Evolutionary conservation across 148 eudicot species (phyloP).

Genomic region (Selenicereus undatus): DNA sequence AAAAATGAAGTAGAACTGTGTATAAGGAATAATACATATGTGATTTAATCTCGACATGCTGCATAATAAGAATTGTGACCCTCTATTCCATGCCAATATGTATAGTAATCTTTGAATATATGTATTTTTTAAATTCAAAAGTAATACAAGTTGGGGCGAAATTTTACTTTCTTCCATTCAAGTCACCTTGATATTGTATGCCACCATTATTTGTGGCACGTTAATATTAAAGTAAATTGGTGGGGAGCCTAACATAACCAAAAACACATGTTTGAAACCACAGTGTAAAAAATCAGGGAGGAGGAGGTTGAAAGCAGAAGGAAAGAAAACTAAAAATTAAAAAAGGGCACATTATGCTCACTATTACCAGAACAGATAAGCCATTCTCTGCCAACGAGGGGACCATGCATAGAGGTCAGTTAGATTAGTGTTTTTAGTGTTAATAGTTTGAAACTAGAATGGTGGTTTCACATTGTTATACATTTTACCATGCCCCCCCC

Average conservation of each 20-base stretch:
- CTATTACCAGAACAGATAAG: constrained; percentile 13
- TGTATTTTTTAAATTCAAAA: too few relatives aligned
- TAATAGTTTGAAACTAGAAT: not conserved
- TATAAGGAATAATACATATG: too few relatives aligned
- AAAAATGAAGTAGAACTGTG: too few relatives aligned
- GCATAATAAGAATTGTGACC: too few relatives aligned
- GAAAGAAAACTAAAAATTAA: not conserved
- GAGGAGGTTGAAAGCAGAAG: not conserved
- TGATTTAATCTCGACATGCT: too few relatives aligned
- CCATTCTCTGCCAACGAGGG: not conserved
- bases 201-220: not conserved
- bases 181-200: too few relatives aligned
- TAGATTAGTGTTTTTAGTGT: constrained; percentile 12
- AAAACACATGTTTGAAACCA: not conserved
- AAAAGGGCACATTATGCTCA: not conserved
- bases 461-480: not conserved
- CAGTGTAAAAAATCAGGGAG: not conserved
- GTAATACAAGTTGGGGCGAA: too few relatives aligned
- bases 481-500: not conserved
- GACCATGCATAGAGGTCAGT: constrained; percentile 5
- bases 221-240: not conserved
- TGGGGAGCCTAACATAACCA: not conserved
- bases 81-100: too few relatives aligned
- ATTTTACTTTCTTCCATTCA: not conserved
- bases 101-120: too few relatives aligned